Evolutionary conservation across 768 basidiomycete genomes (phyloP), one percentile per base, ranked within the genome.

Genomic region (Boletus fagicola): DNA sequence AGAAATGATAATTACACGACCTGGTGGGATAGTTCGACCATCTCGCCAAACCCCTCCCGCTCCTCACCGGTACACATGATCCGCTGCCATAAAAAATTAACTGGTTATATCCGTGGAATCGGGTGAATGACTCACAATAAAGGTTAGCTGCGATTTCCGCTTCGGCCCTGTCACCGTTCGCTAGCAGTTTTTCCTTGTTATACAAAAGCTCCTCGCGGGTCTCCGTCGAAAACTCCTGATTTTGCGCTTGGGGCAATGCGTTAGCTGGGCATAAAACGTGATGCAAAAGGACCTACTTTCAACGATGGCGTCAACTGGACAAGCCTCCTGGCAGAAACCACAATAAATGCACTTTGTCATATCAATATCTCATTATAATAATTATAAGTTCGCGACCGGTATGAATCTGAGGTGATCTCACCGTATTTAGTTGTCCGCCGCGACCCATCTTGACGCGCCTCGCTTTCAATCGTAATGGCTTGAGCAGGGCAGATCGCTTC

Each of bases 261-360:
- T 63, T 49, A 43, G 44, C 40, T 8, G 45, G 33, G 36, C 26
- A 58, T 54, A 28, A 53, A 52, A 44, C n/a, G 55, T 35, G 45
- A 59, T 48, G 64, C 53, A 51, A 46, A 26, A 26, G 50, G 42
- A 78, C 92, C 62, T 70, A 96, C 95, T 96, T 79, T 98, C 97
- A 53, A 99, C 97, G 66, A 99, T 98, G 58, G 97, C 97, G 75
- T 98, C 97, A 56, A 98, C 97, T 2, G 97, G 97, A 73, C 97
- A 99, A 31, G 97, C 97, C 77, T 98, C 97, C 75, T 98, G 96
- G 74, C 97, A 98, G 81, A 98, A 98, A 53, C 97, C 97, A 75
- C 97, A 99, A 80, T 99, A 99, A 68, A 99, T 99, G 77, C 97
- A 98, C 81, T 95, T 98, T 58, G 97, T 99, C 97, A 99, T 99